These are phyloP conservation scores for Zygotorulaspora chibaensis DNA, from an alignment of 805 yeast genomes.

Conservation along the genomic window DNA sequence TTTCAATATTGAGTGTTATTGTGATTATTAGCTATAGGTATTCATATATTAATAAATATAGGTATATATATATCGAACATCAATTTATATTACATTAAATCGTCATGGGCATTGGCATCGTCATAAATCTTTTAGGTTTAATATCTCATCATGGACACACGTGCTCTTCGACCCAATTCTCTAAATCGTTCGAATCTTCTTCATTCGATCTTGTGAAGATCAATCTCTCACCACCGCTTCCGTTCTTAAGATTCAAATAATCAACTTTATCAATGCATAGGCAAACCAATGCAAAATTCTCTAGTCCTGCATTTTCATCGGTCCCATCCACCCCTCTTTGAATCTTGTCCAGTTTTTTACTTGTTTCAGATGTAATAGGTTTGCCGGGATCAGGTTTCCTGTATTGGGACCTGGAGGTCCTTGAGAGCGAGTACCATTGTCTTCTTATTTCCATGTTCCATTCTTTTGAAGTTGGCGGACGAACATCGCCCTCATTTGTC, in stretches of 20 bases:
- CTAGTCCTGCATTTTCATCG: slow-evolving; percentile 55
- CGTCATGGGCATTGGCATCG: slow-evolving; percentile 2
- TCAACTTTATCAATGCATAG: slow-evolving; percentile 71
- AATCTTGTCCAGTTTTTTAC: slow-evolving; percentile 61
- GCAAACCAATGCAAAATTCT: slow-evolving; percentile 65
- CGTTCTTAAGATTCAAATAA: slow-evolving; percentile 54
- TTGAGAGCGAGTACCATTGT: slow-evolving; percentile 59
- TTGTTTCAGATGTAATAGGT: slow-evolving; percentile 49
- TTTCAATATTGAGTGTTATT: not conserved
- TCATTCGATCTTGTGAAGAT: slow-evolving; percentile 21
- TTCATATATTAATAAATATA: not conserved
- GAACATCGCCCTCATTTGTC: slow-evolving; percentile 11
- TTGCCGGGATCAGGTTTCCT: slow-evolving; percentile 73
- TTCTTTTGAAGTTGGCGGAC: slow-evolving; percentile 54
- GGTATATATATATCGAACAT: slow-evolving; percentile 1
- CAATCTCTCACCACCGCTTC: slow-evolving; percentile 32
- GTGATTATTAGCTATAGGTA: not conserved
- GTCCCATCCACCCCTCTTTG: slow-evolving; percentile 81
- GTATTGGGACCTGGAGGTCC: slow-evolving; percentile 58
- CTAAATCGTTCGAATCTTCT: slow-evolving; percentile 51
- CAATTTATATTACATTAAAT: slow-evolving; percentile 6
- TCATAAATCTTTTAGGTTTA: not conserved
- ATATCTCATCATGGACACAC: slow-evolving; percentile 57
- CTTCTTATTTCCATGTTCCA: slow-evolving; percentile 63
- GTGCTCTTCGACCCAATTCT: slow-evolving; percentile 71